These are phyloP conservation scores for Cardamine occulta DNA, from an alignment of 345 rosid species.

Conservation along the genomic window DNA sequence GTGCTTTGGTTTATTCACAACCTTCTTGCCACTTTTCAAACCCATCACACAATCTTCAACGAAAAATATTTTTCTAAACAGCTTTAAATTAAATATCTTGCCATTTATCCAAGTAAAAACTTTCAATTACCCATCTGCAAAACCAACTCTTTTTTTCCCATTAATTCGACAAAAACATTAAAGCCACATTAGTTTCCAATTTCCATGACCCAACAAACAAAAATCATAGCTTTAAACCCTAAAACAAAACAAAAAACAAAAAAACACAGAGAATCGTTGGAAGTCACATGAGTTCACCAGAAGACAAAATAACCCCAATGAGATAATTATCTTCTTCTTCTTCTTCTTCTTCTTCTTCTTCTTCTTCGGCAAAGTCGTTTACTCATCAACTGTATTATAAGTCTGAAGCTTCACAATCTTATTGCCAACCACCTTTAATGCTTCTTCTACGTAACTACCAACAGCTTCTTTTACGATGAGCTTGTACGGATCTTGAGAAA, in stretches of 20 bases:
- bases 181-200: too few species aligned
- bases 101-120: background rate
- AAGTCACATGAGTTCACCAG: too few species aligned
- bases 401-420: slow-evolving; percentile 12
- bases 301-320: background rate
- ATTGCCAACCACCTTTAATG: slow-evolving; percentile 24
- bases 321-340: background rate
- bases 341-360: slow-evolving; percentile 35
- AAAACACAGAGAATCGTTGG: too few species aligned
- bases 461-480: slow-evolving; percentile 41
- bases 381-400: slow-evolving; percentile 3
- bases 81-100: background rate
- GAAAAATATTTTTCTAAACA: too few species aligned
- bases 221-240: background rate
- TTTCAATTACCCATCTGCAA: background rate
- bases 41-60: too few species aligned
- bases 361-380: background rate
- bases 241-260: background rate
- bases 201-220: background rate
- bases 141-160: background rate
- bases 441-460: slow-evolving; percentile 42
- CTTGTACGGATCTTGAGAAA: slow-evolving; percentile 43
- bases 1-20: background rate
- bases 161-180: background rate
- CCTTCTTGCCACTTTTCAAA: too few species aligned